These are phyloP conservation scores for Dactylellina haptotyla DNA, from an alignment of 2,329 filamentous ascomycete species.

Conservation along the genomic window DNA sequence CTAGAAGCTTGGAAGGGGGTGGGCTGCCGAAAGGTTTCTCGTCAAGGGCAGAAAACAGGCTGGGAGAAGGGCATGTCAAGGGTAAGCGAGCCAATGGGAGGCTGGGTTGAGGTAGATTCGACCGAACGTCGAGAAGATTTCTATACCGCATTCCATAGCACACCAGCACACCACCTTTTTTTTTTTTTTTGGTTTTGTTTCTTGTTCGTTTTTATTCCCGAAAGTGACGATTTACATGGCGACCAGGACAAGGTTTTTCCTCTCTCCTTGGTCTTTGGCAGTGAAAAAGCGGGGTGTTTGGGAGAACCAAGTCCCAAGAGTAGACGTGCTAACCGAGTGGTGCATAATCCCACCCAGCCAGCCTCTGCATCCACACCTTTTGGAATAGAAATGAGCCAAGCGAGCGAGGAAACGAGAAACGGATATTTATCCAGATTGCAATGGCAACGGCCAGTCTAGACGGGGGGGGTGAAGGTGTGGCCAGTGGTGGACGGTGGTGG, in stretches of 20 bases:
- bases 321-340: conserved; percentile 38
- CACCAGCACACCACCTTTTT: conserved; percentile 50
- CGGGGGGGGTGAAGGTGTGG: too few relatives aligned
- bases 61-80: conserved; percentile 31
- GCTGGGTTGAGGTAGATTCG: conserved; percentile 27
- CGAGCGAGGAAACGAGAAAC: conserved; percentile 53
- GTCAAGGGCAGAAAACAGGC: conserved; percentile 36
- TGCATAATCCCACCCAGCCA: conserved; percentile 1
- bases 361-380: conserved; percentile 30
- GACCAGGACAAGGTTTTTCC: neutral
- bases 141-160: conserved; percentile 53
- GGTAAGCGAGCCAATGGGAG: conserved; percentile 53
- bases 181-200: neutral
- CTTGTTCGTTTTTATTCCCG: conserved; percentile 17
- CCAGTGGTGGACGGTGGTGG: too few relatives aligned
- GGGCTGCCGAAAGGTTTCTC: conserved; percentile 29
- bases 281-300: conserved; percentile 43
- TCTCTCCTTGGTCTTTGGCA: neutral
- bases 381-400: conserved; percentile 44
- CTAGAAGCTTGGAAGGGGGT: conserved; percentile 54
- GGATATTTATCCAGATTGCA: conserved; percentile 53
- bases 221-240: conserved; percentile 16
- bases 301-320: conserved; percentile 18
- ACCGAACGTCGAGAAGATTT: conserved; percentile 40
- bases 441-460: conserved; percentile 15